phyloP scores from a whole-genome alignment of 2,329 filamentous ascomycete species.

The Dryadomyces sulphureus region DNA sequence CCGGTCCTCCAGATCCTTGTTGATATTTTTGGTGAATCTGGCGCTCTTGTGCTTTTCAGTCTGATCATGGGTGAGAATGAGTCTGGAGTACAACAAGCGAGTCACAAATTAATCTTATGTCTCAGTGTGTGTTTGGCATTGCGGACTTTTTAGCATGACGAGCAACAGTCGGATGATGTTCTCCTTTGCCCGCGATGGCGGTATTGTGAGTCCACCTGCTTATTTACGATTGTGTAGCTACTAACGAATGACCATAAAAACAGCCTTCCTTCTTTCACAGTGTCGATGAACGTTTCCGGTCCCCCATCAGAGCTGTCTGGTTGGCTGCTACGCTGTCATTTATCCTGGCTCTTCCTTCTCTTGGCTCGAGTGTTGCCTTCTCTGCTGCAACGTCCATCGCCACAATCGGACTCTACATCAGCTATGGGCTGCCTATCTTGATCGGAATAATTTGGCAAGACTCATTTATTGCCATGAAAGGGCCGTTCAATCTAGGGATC shows the following conservation, averaged over 20 bases:
- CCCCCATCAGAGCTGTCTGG: constrained; percentile 38
- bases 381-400: constrained; percentile 43
- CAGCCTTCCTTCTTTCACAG: constrained; percentile 36
- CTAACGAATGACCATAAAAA: background rate
- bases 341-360: constrained; percentile 37
- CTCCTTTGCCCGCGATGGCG: constrained; percentile 39
- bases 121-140: constrained; percentile 43
- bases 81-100: background rate
- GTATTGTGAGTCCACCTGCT: constrained; percentile 22
- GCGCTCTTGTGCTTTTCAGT: constrained; percentile 38
- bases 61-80: constrained; percentile 30
- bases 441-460: constrained; percentile 35
- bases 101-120: background rate
- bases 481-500: constrained; percentile 36
- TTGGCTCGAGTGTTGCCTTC: constrained; percentile 40
- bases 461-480: constrained; percentile 34
- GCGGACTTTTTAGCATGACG: constrained; percentile 42
- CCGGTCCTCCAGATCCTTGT: constrained; percentile 44
- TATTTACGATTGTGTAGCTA: background rate
- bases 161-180: constrained; percentile 46
- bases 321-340: constrained; percentile 38
- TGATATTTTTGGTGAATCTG: constrained; percentile 38
- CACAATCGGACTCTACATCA: constrained; percentile 42
- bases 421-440: constrained; percentile 41
- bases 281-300: constrained; percentile 32